A percentile compares a stretch with the other conserved stretches of the same genome.
Conservation (phyloP, 768 basidiomycete genomes). For the Leccinum sublutescens region DNA sequence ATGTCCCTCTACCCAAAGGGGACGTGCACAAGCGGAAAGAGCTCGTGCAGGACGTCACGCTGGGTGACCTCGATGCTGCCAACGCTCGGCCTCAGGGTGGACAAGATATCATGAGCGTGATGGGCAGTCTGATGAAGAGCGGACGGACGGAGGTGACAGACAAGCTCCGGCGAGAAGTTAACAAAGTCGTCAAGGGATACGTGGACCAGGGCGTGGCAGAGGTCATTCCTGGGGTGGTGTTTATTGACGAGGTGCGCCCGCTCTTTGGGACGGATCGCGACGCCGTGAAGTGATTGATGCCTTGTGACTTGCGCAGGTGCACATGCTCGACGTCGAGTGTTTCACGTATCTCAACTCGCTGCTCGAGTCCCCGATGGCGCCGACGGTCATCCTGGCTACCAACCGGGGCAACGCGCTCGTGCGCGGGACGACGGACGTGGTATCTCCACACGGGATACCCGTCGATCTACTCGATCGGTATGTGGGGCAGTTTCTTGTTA, state of each 20-base stretch:
- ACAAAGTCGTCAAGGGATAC: slow-evolving; percentile 95
- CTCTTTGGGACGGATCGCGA: background rate
- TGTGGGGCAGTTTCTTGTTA: background rate
- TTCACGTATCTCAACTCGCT: slow-evolving; percentile 98
- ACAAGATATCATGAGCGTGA: slow-evolving; percentile 98
- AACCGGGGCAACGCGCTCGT: slow-evolving; percentile 93
- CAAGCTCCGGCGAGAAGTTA: slow-evolving; percentile 91
- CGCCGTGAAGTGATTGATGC: background rate
- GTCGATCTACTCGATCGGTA: slow-evolving; percentile 92
- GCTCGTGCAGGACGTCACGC: slow-evolving; percentile 90
- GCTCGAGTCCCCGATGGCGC: slow-evolving; percentile 94
- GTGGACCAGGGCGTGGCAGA: slow-evolving; percentile 99
- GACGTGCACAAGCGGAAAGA: slow-evolving; percentile 97
- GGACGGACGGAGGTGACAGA: slow-evolving; percentile 96
- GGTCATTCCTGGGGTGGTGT: slow-evolving; percentile 95
- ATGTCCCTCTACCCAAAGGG: slow-evolving; percentile 95
- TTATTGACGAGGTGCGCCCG: slow-evolving; percentile 90
- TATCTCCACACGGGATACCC: slow-evolving; percentile 91
- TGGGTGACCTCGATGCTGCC: slow-evolving; percentile 94
- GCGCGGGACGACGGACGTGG: slow-evolving; percentile 88
- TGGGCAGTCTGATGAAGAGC: slow-evolving; percentile 89
- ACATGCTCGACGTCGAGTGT: slow-evolving; percentile 99
- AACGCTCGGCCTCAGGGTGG: slow-evolving; percentile 96
- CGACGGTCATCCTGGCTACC: slow-evolving; percentile 95
- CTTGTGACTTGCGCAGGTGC: slow-evolving; percentile 57